Base-by-base conservation (phyloP, 129 eudicot species). In the Chrysanthemum makinoi region DNA sequence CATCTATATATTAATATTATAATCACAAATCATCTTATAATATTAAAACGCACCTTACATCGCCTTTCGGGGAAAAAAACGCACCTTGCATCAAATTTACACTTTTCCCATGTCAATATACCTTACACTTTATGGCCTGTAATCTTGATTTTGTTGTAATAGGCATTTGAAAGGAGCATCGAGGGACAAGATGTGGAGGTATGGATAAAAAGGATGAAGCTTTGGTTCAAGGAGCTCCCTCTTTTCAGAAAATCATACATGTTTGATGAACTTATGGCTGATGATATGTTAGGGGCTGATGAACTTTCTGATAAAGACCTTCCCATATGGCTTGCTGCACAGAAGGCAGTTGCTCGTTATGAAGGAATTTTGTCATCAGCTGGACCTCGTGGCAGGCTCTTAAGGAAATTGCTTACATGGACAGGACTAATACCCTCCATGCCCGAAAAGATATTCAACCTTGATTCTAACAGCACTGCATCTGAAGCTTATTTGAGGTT, bases 281-380 rank as follows among this genome's bases (percentile, higher is more conserved):
- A 86, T 78, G 72, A 74, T 18, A 72, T 28, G 64, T 33, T 72
- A 39, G 80, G 67, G n/a, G 73, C 70, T 69, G 93, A 89, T 62
- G 82, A 75, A 47, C 24, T 82, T 39, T 79, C 86, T 6, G 83
- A 82, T 35, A 64, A 39, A n/a, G 89, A 85, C 54, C 77, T 89
- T 71, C 98, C 98, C 60, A 89, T 93, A 43, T 90, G 96, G 97
- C 75, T 85, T 75, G 98, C 97, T 72, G 96, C 98, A 66, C 93
- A 94, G 71, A 89, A 79, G 83, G 98, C 98, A 50, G 97, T 90
- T 19, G 80, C 82, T 81, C 98, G 93, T 59, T 94, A 94, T 66
- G 98, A 94, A 86, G 96, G 96, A 48, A 82, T 87, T 70, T 81
- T 94, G 44, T 89, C 98, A 71, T 72, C 88, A 46, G 67, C 72